Evolutionary conservation across 345 rosid species (phyloP).

Genomic region (Eucalyptus curtisii): DNA sequence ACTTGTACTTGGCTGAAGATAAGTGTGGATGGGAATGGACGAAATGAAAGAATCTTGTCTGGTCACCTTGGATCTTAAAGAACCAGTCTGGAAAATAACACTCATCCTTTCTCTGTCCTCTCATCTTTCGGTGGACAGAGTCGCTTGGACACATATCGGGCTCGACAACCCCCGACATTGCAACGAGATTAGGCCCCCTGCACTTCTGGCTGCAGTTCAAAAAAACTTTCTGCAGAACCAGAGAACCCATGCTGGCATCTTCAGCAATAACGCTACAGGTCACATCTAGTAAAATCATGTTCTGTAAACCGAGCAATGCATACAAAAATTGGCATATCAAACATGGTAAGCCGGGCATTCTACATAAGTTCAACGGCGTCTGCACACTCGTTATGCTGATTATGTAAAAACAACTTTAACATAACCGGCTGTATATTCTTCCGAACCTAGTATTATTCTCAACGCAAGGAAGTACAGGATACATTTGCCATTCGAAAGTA

Average conservation of each 20-base stretch:
- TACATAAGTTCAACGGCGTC: background rate
- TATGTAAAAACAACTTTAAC: background rate
- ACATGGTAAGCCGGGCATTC: background rate
- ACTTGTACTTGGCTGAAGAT: background rate
- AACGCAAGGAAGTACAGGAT: background rate
- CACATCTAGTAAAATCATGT: background rate
- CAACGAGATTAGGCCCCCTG: background rate
- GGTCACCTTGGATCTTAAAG: background rate
- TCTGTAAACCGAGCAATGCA: background rate
- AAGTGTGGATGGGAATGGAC: background rate
- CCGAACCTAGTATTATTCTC: background rate
- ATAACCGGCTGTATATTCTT: background rate
- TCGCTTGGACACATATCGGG: background rate
- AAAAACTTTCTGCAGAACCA: background rate
- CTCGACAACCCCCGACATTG: background rate
- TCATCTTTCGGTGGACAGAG: background rate
- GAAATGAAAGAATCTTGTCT: background rate
- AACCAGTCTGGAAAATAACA: background rate
- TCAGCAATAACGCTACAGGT: background rate
- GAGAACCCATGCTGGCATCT: background rate
- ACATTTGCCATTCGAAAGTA: background rate
- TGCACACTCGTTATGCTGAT: background rate
- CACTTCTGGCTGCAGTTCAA: background rate
- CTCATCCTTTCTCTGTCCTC: background rate
- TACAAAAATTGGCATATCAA: background rate